A percentile compares a stretch with the other conserved stretches of the same genome.
Conservation (phyloP, 768 basidiomycete species). For the Sistotremastrum niveocremeum region DNA sequence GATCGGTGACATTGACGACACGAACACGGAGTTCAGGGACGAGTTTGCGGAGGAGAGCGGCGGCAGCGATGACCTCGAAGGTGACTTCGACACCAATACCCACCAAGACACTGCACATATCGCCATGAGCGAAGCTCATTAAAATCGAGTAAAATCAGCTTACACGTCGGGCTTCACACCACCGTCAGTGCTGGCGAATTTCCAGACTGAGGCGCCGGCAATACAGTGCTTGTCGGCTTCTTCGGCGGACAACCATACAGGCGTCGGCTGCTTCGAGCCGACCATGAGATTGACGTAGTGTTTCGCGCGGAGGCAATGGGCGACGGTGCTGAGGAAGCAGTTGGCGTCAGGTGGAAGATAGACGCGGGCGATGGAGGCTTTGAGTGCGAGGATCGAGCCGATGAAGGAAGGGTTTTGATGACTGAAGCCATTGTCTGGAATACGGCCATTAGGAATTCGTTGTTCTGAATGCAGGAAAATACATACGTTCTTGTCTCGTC, state of each 20-base stretch:
- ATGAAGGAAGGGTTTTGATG: slow-evolving; percentile 84
- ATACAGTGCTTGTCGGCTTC: slow-evolving; percentile 76
- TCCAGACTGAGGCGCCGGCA: slow-evolving; percentile 81
- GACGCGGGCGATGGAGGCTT: slow-evolving; percentile 55
- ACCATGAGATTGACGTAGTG: slow-evolving; percentile 85
- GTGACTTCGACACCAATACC: slow-evolving; percentile 84
- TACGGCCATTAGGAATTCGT: slow-evolving; percentile 3
- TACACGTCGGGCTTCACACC: slow-evolving; percentile 63
- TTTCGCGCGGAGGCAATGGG: slow-evolving; percentile 73
- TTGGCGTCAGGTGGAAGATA: slow-evolving; percentile 89
- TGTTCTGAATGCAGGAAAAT: not conserved
- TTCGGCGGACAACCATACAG: slow-evolving; percentile 65
- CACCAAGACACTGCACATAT: slow-evolving; percentile 46
- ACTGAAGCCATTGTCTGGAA: slow-evolving; percentile 64
- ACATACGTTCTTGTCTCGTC: slow-evolving; percentile 52
- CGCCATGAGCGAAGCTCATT: not conserved
- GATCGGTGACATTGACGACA: slow-evolving; percentile 81
- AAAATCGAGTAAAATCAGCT: slow-evolving; percentile 9
- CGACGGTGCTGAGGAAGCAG: slow-evolving; percentile 68
- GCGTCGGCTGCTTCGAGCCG: slow-evolving; percentile 73
- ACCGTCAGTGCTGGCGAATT: slow-evolving; percentile 61
- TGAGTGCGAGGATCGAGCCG: slow-evolving; percentile 71
- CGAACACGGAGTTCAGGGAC: slow-evolving; percentile 66
- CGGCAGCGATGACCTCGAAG: slow-evolving; percentile 80
- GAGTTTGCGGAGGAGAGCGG: slow-evolving; percentile 57